phyloP scores from a whole-genome alignment of 73 alveolate species.

The Tetrahymena elliotti region DNA sequence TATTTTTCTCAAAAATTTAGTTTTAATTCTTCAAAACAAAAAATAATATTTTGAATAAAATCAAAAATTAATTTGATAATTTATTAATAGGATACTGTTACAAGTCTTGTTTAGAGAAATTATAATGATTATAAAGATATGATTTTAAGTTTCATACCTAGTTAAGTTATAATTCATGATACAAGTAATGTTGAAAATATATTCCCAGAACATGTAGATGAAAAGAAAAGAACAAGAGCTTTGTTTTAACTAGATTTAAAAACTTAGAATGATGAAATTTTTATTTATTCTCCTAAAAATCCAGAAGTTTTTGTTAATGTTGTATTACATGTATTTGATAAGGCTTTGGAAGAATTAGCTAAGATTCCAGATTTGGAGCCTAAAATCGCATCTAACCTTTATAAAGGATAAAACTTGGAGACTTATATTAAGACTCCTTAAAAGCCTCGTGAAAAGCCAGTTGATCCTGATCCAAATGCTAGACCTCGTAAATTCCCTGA shows the following conservation, averaged over 20 bases:
- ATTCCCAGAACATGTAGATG: constrained; percentile 42
- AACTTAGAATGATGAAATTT: constrained; percentile 27
- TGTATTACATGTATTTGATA: constrained; percentile 84
- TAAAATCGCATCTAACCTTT: constrained; percentile 78
- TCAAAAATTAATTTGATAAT: too few relatives aligned
- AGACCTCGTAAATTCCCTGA: constrained; percentile 74
- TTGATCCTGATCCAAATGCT: constrained; percentile 73
- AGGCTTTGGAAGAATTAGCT: constrained; percentile 88
- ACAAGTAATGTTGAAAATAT: constrained; percentile 60
- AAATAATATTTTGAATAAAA: too few relatives aligned
- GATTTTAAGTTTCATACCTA: constrained; percentile 59
- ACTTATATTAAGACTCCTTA: constrained; percentile 85
- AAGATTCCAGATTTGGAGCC: constrained; percentile 94
- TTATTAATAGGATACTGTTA: constrained; percentile 58
- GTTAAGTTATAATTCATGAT: constrained; percentile 64
- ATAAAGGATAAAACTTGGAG: constrained; percentile 83
- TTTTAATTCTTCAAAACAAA: too few relatives aligned
- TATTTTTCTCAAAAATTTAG: too few relatives aligned
- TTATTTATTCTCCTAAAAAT: constrained; percentile 37
- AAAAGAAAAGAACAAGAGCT: constrained; percentile 22
- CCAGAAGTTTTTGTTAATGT: constrained; percentile 82
- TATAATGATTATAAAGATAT: constrained; percentile 59
- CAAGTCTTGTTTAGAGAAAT: constrained; percentile 14
- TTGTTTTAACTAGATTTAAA: constrained; percentile 22
- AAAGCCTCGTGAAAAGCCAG: constrained; percentile 89